Percentiles rank a stretch among this genome's conserved stretches.
Evolutionary conservation across 352 stramenopile genomes (phyloP).

Genomic region (Poterioochromonas sp.): DNA sequence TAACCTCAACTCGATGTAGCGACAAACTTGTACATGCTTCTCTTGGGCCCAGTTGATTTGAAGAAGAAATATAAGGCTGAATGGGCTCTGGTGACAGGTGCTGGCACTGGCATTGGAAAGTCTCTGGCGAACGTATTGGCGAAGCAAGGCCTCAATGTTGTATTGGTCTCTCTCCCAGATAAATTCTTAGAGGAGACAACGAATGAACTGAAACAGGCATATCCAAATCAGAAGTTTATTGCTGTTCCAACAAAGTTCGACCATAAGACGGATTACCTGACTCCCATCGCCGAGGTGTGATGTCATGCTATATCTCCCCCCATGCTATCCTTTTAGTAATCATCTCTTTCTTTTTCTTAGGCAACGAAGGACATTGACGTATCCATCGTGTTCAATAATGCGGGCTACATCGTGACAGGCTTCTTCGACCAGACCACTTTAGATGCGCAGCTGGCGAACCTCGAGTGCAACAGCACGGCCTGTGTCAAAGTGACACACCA

Average conservation of each 20-base stretch:
- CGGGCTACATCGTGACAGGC: slow-evolving; percentile 76
- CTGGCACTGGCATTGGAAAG: slow-evolving; percentile 69
- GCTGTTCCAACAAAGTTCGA: slow-evolving; percentile 22
- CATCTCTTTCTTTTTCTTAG: slow-evolving; percentile 51
- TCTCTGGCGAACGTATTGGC: slow-evolving; percentile 64
- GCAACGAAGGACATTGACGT: slow-evolving; percentile 67
- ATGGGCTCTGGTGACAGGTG: slow-evolving; percentile 74
- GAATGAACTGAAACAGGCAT: slow-evolving; percentile 55
- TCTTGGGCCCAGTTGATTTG: slow-evolving; percentile 61
- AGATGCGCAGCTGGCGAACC: slow-evolving; percentile 64
- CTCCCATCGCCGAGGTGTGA: slow-evolving; percentile 18
- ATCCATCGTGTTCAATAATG: slow-evolving; percentile 75
- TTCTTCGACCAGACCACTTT: slow-evolving; percentile 70
- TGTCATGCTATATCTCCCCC: neutral
- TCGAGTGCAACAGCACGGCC: slow-evolving; percentile 67
- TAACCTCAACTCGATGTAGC: slow-evolving; percentile 37
- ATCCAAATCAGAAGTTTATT: slow-evolving; percentile 46
- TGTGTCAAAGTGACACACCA: slow-evolving; percentile 66
- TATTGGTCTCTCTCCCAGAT: slow-evolving; percentile 68
- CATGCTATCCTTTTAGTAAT: slow-evolving; percentile 35
- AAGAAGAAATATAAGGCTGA: slow-evolving; percentile 72
- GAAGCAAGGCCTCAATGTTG: slow-evolving; percentile 63
- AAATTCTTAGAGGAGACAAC: slow-evolving; percentile 59
- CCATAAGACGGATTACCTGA: slow-evolving; percentile 33
- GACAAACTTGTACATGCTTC: slow-evolving; percentile 52